Evolutionary conservation across 805 yeast species (phyloP), one percentile per base, ranked within the genome.

Genomic region (Metschnikowia amazonensis): DNA sequence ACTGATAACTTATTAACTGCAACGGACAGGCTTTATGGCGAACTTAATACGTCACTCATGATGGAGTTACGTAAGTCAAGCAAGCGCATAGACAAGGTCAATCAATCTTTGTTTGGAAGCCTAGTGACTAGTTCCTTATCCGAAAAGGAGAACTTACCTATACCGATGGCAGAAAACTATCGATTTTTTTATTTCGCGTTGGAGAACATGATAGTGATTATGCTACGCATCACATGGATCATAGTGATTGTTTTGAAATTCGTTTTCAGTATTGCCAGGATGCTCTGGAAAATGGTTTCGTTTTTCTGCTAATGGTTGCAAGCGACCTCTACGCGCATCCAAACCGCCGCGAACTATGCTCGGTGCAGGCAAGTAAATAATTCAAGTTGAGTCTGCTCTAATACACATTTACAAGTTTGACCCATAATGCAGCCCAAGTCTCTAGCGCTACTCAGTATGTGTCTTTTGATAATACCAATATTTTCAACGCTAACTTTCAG

Each of bases 1-100:
- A 74, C 83, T 32, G 89, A 84, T 55, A 80, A 77, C 41, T 59
- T 83, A 45, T 65, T 84, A 37, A 79, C 83, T 13, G 69, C 74
- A 30, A 79, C 85, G 42, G 89, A 84, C 63, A 67, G 90, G 51
- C 75, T 84, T 9, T 77, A 82, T 47, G 84, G 88, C 49, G 90
- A 84, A 56, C 79, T 85, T 44, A 85, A 81, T 59, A 84, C 92
- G 0, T 81, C 89, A 1, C 61, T 84, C 35, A 75, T 88, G 9
- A 63, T 85, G 48, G 83, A 82, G 52, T 65, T 84, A 24, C 67
- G 85, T 17, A 75, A 74, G 46, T 61, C 80, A 4, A 68, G 67
- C 45, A 86, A 81, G 59, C 65, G 67, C 40, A 55, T 74, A 42
- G 77, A 79, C 45, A 66, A 72, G 49, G 54, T 74, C 44, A 64